Base-by-base conservation (phyloP, 2,329 filamentous ascomycete genomes). In the Sporothrix mexicana region DNA sequence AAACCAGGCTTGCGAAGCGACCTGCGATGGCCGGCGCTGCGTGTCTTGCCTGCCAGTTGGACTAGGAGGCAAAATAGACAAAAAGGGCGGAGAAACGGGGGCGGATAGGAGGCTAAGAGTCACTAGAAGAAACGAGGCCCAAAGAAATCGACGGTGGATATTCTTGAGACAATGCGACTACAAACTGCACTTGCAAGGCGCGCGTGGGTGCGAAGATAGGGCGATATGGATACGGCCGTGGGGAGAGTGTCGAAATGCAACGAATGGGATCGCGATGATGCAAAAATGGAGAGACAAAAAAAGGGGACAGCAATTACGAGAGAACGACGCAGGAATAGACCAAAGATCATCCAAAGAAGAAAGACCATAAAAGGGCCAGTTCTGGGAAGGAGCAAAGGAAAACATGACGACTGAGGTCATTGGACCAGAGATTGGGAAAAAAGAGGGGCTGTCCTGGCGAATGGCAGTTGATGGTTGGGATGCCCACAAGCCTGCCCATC, bases 371-470 rank as follows among this genome's bases (percentile, higher is more conserved):
- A 67, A 30, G 62, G 20, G 62, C 20, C 61, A 41, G 57, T 61
- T 43, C 10, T 36, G 23, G 43, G 43, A 62, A 71, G 59, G 57
- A 23, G 43, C 43, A 45, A 71, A 36, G 25, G 30, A 41, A 41
- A 12, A 23, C 13, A 71, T 25, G 70, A 66, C 55, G 69, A 53
- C 41, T 43, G 47, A 30, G 70, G 59, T 55, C 69, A 66, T 66
- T 71, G 59, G 70, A 64, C 57, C 69, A 53, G 17, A 51, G 57
- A 45, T 25, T 51, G 43, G 43, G 70, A 45, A 43, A 72, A 72
- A 67, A 72, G 70, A 64, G 70, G 61, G 69, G 70, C 59, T 70
- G 68, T 17, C 30, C 67, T 41, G 55, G 43, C 43, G 43, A 15
- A 13, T 70, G 68, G 69, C 55, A 61, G 43, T 55, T 64, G 10